Evolutionary conservation across 306 rosid genomes (phyloP), one percentile per base, ranked within the genome.

Genomic region (Cicer yamashitae): DNA sequence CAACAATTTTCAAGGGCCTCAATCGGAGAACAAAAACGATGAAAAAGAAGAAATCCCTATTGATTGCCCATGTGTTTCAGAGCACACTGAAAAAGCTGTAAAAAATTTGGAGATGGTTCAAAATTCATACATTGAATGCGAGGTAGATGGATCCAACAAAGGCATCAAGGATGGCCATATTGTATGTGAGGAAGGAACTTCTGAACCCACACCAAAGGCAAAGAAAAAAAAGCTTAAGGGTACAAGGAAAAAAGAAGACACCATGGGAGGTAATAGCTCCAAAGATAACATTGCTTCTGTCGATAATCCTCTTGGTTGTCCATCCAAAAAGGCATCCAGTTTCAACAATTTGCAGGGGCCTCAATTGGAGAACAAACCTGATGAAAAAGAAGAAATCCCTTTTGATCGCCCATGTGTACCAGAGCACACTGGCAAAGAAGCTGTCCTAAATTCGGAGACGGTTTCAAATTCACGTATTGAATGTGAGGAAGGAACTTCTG

Each of bases 131-230:
- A 12, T 61, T 45, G 82, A 51, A 58, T 20, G 41, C 11, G 56
- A 59, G 22, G 77, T 46, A 44, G 84, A 82, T 44, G 77, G 43
- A 51, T 58, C 63, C 77, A 22, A 68, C 13, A 41, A 74, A 71
- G 79, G 65, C 73, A 66, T 4, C 39, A 58, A 51, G 61, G 77
- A 45, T 70, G 79, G 46, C 40, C 5, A n/a, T 44, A 43, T 20
- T 77, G 67, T 47, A 34, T 30, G 5, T 12, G 70, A 74, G 43
- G 82, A 74, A 47, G 77, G 53, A 25, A 66, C 67, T 62, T 74
- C 52, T 15, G 57, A 77, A 74, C 10, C 85, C 48, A 18, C 44
- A 7, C 45, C 79, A 20, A 46, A 67, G 22, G 14, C 56, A 46
- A 82, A 58, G 77, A 52, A 54, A 78, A 78, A 60, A 61, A 10